Conservation (phyloP, 352 stramenopile genomes). For the Paralagenidium karlingii region DNA sequence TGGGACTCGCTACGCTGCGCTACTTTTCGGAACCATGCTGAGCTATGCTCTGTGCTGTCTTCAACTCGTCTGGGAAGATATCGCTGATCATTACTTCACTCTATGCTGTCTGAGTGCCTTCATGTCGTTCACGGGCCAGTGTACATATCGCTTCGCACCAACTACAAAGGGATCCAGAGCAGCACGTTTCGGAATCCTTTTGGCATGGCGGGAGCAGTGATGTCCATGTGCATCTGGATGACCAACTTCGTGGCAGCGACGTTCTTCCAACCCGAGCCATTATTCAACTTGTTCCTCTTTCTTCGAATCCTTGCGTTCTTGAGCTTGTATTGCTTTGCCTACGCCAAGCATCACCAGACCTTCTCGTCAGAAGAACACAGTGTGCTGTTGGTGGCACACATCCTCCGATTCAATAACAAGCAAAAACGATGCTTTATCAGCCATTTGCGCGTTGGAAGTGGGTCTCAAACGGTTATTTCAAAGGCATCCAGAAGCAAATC, state of each 20-base stretch:
- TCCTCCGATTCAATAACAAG: slow-evolving; percentile 10
- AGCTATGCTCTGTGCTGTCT: slow-evolving; percentile 4
- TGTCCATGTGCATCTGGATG: slow-evolving; percentile 5
- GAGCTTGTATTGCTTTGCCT: slow-evolving; percentile 5
- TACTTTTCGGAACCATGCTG: slow-evolving; percentile 1
- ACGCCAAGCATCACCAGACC: slow-evolving; percentile 6
- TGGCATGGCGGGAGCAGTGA: slow-evolving; percentile 6
- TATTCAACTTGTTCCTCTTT: slow-evolving; percentile 2
- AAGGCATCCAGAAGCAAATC: too few relatives aligned
- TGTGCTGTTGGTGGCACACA: slow-evolving; percentile 12
- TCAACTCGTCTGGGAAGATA: not conserved
- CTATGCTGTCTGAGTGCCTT: slow-evolving; percentile 5
- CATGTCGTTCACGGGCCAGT: slow-evolving; percentile 9
- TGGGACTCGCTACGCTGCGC: slow-evolving; percentile 3
- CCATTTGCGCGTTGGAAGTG: too few relatives aligned
- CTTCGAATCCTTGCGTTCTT: not conserved
- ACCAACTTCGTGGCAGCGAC: slow-evolving; percentile 3
- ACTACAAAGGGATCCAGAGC: slow-evolving; percentile 4
- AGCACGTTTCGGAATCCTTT: slow-evolving; percentile 5
- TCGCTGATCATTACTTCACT: slow-evolving; percentile 3
- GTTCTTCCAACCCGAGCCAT: slow-evolving; percentile 5
- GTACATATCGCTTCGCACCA: slow-evolving; percentile 12
- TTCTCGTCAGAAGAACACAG: slow-evolving; percentile 9
- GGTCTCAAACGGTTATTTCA: too few relatives aligned
- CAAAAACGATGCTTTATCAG: too few relatives aligned